A percentile compares a stretch with the other conserved stretches of the same genome.
These are phyloP conservation scores for Nakazawaea holstii DNA, from an alignment of 805 yeast species.

Conservation along the genomic window DNA sequence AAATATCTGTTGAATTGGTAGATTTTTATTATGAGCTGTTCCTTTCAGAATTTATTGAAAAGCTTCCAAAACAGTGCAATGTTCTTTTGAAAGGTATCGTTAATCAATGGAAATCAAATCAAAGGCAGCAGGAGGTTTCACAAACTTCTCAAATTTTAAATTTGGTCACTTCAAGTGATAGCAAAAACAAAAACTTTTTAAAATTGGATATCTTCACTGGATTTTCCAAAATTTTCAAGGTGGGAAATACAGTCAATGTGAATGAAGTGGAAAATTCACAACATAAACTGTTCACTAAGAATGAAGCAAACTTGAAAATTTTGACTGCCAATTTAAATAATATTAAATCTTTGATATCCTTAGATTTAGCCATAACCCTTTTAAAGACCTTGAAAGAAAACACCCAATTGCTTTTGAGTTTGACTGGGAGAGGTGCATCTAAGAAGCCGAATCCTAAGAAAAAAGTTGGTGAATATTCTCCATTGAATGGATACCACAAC, in stretches of 20 bases:
- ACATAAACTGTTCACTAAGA: slow-evolving; percentile 44
- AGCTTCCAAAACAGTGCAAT: slow-evolving; percentile 28
- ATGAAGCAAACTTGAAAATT: slow-evolving; percentile 77
- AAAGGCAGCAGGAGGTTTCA: slow-evolving; percentile 29
- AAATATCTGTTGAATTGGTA: slow-evolving; percentile 24
- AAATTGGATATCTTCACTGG: slow-evolving; percentile 52
- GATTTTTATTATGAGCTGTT: slow-evolving; percentile 30
- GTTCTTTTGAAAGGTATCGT: slow-evolving; percentile 23
- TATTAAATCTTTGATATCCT: slow-evolving; percentile 69
- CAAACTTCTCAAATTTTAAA: slow-evolving; percentile 33
- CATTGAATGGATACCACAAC: slow-evolving; percentile 19
- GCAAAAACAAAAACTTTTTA: slow-evolving; percentile 21
- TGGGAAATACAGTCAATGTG: slow-evolving; percentile 19
- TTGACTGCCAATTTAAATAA: slow-evolving; percentile 70
- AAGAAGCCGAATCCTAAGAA: slow-evolving; percentile 3
- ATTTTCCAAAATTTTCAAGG: slow-evolving; percentile 57
- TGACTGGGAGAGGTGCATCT: slow-evolving; percentile 23
- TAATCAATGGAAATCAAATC: slow-evolving; percentile 33
- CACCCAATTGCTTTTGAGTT: slow-evolving; percentile 51
- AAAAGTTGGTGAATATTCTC: background rate
- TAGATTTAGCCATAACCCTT: slow-evolving; percentile 71
- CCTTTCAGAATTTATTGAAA: slow-evolving; percentile 26
- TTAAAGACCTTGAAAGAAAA: slow-evolving; percentile 64
- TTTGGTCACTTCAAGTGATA: slow-evolving; percentile 16
- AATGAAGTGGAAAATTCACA: slow-evolving; percentile 17